Evolutionary conservation across 768 basidiomycete genomes (phyloP).

Genomic region (Boletus speciosus): DNA sequence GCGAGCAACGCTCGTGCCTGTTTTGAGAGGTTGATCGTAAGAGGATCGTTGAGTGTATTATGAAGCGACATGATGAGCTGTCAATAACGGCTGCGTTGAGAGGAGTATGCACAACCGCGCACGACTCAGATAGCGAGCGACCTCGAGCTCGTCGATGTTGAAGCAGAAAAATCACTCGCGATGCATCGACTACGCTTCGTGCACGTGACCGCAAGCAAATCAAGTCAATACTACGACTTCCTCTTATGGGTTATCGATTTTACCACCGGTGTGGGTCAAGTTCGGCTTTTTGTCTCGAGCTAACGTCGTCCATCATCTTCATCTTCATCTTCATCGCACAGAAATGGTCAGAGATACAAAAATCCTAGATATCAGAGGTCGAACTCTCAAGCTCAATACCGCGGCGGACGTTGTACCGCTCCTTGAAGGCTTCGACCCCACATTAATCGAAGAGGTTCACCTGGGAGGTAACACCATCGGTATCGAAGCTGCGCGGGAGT

Average conservation of each 20-base stretch:
- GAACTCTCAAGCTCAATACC: slow-evolving; percentile 70
- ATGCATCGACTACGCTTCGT: neutral
- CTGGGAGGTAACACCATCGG: slow-evolving; percentile 94
- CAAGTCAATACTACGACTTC: slow-evolving; percentile 5
- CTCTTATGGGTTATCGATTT: slow-evolving; percentile 20
- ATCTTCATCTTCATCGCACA: neutral
- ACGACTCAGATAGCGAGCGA: neutral
- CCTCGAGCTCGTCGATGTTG: neutral
- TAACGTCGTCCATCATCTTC: neutral
- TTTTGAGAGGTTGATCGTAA: slow-evolving; percentile 52
- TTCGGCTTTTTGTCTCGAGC: neutral
- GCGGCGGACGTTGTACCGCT: slow-evolving; percentile 72
- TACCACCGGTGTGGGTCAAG: neutral
- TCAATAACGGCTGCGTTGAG: neutral
- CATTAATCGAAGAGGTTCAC: slow-evolving; percentile 79
- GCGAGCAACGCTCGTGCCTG: slow-evolving; percentile 50
- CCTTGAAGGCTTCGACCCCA: slow-evolving; percentile 61
- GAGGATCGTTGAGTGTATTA: slow-evolving; percentile 45
- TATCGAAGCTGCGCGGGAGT: slow-evolving; percentile 80
- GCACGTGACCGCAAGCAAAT: slow-evolving; percentile 23
- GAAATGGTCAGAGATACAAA: slow-evolving; percentile 18
- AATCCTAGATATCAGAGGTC: slow-evolving; percentile 29
- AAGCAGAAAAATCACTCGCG: slow-evolving; percentile 4
- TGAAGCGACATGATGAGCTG: slow-evolving; percentile 9
- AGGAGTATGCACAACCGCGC: neutral